These are phyloP conservation scores for Bonia amplexicaulis DNA, from an alignment of 176 grass and related monocot genomes.

Conservation along the genomic window DNA sequence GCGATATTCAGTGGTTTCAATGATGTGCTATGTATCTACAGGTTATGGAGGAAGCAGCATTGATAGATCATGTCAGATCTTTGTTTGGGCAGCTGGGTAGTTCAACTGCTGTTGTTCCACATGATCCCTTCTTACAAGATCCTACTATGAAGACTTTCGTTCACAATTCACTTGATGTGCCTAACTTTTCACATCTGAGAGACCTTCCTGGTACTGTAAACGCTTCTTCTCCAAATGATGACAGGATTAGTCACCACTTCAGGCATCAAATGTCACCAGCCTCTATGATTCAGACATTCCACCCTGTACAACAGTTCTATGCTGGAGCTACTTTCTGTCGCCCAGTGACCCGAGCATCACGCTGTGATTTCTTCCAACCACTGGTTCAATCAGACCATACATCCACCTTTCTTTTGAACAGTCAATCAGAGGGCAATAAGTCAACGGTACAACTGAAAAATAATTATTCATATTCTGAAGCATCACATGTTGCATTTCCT, in stretches of 20 bases:
- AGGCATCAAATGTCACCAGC: neutral
- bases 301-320: neutral
- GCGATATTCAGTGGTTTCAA: constrained; percentile 9
- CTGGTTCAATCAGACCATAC: neutral
- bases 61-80: constrained; percentile 36
- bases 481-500: neutral
- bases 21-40: constrained; percentile 4
- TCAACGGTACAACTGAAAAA: neutral
- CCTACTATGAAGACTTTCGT: neutral
- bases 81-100: constrained; percentile 13
- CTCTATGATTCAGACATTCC: neutral
- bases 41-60: constrained; percentile 42
- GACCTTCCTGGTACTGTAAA: neutral
- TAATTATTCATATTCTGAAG: neutral
- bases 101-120: neutral
- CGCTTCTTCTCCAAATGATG: neutral
- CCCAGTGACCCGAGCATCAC: constrained; percentile 1
- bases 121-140: neutral
- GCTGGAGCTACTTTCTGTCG: neutral
- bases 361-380: neutral
- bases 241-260: neutral
- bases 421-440: neutral
- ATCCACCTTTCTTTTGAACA: neutral
- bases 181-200: neutral
- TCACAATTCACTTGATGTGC: neutral